phyloP scores from a whole-genome alignment of 768 basidiomycete species.

The Russula griseocarnosa region DNA sequence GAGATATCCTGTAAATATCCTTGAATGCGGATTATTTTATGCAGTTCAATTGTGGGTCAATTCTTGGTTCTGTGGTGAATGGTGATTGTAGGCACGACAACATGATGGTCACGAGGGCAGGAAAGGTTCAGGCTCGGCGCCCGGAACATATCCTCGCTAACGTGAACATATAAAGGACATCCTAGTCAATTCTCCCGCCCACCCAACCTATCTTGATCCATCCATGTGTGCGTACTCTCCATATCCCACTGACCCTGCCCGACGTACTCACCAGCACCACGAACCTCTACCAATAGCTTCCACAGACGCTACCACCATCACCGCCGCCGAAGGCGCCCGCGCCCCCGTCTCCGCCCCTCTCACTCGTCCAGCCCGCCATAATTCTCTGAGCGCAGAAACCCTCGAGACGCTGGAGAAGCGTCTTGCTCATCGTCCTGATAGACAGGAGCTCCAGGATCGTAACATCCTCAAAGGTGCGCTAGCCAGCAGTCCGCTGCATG shows the following conservation, averaged over 20 bases:
- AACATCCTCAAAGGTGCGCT: conserved; percentile 64
- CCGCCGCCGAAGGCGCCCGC: not conserved
- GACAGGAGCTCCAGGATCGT: conserved; percentile 57
- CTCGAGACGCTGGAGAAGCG: conserved; percentile 50
- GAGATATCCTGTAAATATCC: no score
- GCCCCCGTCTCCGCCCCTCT: not conserved
- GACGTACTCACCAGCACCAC: not conserved
- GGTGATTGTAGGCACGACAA: not conserved
- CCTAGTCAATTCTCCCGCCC: not conserved
- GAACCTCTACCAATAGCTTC: conserved; percentile 4
- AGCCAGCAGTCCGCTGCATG: not conserved
- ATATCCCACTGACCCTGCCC: not conserved
- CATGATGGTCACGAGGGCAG: not conserved
- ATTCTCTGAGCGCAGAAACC: conserved; percentile 37
- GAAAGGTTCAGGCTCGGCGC: not conserved
- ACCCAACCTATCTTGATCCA: not conserved
- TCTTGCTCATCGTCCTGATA: conserved; percentile 52
- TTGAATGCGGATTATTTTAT: not conserved
- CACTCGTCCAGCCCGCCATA: conserved; percentile 31
- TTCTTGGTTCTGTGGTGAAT: not conserved
- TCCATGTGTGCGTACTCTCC: conserved; percentile 20
- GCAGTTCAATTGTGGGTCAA: not conserved
- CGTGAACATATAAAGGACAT: conserved; percentile 17
- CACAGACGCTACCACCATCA: conserved; percentile 6
- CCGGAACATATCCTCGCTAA: not conserved